These are phyloP conservation scores for Lolium perenne DNA, from an alignment of 176 grass and related monocot species.

Conservation along the genomic window DNA sequence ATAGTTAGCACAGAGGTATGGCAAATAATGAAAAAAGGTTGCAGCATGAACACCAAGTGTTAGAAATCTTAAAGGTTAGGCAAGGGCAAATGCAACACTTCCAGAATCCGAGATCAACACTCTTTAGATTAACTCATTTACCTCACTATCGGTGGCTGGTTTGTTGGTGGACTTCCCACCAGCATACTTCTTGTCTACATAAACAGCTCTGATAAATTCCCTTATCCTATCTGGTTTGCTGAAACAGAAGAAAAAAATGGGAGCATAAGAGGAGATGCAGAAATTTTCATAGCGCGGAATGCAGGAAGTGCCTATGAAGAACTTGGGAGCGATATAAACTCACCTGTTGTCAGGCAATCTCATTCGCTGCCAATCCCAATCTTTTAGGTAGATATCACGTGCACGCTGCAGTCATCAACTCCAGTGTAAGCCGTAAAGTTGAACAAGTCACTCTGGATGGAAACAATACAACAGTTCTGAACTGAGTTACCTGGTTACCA, in stretches of 20 bases:
- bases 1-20: constrained; percentile 33
- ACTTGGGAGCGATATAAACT: constrained; percentile 31
- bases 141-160: constrained; percentile 61
- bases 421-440: constrained; percentile 27
- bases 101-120: constrained; percentile 23
- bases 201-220: constrained; percentile 96
- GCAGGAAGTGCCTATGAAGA: constrained; percentile 17
- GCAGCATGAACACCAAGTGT: constrained; percentile 5
- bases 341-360: constrained; percentile 89
- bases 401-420: constrained; percentile 63
- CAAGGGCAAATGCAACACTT: constrained; percentile 32
- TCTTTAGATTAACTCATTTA: constrained; percentile 47
- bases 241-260: constrained; percentile 30
- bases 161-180: constrained; percentile 55
- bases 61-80: constrained; percentile 5
- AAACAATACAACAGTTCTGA: not conserved
- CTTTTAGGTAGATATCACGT: constrained; percentile 84
- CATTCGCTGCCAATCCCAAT: constrained; percentile 97
- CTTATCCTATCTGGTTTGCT: constrained; percentile 95
- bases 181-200: constrained; percentile 97
- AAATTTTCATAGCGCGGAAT: constrained; percentile 1
- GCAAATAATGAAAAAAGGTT: constrained; percentile 11
- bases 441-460: not conserved
- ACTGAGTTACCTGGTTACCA: constrained; percentile 83
- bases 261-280: constrained; percentile 36